These are phyloP conservation scores for Microcyclosporella mali DNA, from an alignment of 2,329 filamentous ascomycete species.

Conservation along the genomic window DNA sequence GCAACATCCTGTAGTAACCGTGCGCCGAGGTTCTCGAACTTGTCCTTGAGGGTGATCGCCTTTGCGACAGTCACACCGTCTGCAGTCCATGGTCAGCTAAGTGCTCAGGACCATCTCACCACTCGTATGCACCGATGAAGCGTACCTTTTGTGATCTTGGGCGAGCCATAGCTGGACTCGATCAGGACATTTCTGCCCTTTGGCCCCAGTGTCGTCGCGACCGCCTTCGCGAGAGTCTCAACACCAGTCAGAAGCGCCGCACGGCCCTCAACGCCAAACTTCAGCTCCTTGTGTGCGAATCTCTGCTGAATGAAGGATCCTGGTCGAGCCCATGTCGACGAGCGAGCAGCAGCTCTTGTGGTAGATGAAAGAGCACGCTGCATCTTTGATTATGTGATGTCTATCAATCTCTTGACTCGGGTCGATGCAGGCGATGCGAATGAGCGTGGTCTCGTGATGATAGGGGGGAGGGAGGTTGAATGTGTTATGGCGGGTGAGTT, in stretches of 20 bases:
- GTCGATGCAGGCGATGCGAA: background rate
- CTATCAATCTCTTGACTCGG: too few species aligned
- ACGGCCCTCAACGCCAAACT: conserved; percentile 93
- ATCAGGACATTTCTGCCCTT: conserved; percentile 99
- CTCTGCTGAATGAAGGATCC: conserved; percentile 75
- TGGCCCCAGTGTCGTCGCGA: conserved; percentile 90
- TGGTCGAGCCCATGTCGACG: conserved; percentile 48
- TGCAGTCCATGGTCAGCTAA: conserved; percentile 21
- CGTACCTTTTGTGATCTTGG: conserved; percentile 98
- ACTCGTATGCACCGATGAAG: conserved; percentile 1
- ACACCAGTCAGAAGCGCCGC: conserved; percentile 86
- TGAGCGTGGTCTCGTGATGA: conserved; percentile 3
- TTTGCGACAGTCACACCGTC: conserved; percentile 55
- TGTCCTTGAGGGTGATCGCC: conserved; percentile 90
- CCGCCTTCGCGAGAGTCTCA: conserved; percentile 92
- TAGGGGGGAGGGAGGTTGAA: background rate
- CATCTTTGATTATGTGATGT: conserved; percentile 49
- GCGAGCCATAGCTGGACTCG: conserved; percentile 95
- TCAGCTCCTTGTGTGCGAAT: conserved; percentile 98
- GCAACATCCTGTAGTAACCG: conserved; percentile 95
- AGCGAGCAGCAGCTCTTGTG: conserved; percentile 72
- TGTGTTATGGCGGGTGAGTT: background rate
- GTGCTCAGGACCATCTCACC: background rate
- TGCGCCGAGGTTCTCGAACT: conserved; percentile 98
- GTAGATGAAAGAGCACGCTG: conserved; percentile 87